A percentile compares a stretch with the other conserved stretches of the same genome.
Conservation (phyloP, 495 filamentous ascomycete genomes). For the Amniculicola lignicola region DNA sequence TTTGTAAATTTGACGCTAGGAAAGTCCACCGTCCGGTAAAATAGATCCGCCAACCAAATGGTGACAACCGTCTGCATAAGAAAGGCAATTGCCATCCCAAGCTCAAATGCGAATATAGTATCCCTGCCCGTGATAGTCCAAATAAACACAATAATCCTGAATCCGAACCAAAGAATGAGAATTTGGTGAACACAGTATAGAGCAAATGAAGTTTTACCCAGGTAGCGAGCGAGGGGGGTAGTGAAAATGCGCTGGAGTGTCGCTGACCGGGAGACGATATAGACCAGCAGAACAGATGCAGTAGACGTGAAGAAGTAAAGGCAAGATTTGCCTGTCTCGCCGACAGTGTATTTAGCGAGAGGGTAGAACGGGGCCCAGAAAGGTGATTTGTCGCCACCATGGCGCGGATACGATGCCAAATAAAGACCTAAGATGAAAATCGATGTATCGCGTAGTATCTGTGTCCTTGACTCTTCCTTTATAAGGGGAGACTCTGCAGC, state of each 20-base stretch:
- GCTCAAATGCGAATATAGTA: not conserved
- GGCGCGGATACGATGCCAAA: not conserved
- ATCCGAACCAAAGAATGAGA: constrained; percentile 11
- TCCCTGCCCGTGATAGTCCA: constrained; percentile 2
- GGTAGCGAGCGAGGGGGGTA: not conserved
- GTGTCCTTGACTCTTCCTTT: not conserved
- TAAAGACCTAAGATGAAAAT: not conserved
- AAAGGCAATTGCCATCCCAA: not conserved
- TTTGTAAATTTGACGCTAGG: constrained; percentile 6
- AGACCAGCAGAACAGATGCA: constrained; percentile 5
- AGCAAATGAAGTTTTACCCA: constrained; percentile 5
- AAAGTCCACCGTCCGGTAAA: not conserved
- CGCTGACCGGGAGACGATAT: not conserved
- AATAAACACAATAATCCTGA: constrained; percentile 1
- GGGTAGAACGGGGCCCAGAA: not conserved
- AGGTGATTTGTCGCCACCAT: not conserved
- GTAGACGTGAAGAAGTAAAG: constrained; percentile 6
- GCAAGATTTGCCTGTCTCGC: not conserved
- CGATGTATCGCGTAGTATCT: not conserved
- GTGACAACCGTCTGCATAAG: not conserved
- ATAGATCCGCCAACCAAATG: constrained; percentile 8
- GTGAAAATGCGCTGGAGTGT: constrained; percentile 1
- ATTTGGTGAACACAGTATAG: constrained; percentile 14
- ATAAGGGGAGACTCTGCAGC: not conserved
- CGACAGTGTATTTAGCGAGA: not conserved